Conservation (phyloP, 192 early-diverging fungal species). For the Coemansia sp. region DNA sequence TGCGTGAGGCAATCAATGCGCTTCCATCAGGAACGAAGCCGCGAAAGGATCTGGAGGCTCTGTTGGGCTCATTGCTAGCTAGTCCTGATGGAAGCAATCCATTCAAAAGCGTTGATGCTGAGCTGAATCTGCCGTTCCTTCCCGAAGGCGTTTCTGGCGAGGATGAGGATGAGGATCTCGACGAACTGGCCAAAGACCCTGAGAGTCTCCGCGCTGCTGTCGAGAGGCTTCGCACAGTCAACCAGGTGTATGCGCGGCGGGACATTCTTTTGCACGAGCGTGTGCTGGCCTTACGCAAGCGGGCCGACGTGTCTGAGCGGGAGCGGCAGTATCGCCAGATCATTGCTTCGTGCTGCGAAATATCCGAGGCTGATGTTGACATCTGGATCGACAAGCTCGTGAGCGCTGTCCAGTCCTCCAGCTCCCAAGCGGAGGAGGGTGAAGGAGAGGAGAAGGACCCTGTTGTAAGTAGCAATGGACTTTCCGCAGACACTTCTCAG, state of each 20-base stretch:
- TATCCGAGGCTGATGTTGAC: constrained; percentile 77
- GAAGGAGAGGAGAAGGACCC: not conserved
- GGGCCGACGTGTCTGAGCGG: constrained; percentile 59
- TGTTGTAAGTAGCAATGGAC: not conserved
- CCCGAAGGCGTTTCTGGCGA: constrained; percentile 12
- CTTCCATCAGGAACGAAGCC: constrained; percentile 35
- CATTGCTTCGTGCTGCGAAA: constrained; percentile 82
- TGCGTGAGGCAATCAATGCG: constrained; percentile 39
- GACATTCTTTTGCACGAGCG: constrained; percentile 60
- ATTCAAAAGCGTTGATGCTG: constrained; percentile 5
- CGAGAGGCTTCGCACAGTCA: constrained; percentile 41
- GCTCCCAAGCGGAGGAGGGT: not conserved
- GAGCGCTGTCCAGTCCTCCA: constrained; percentile 67
- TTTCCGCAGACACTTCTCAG: not conserved
- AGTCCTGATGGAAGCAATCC: constrained; percentile 2
- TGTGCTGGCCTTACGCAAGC: constrained; percentile 54
- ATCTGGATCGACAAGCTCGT: constrained; percentile 72
- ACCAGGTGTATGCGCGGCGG: constrained; percentile 48
- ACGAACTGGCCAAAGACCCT: constrained; percentile 34
- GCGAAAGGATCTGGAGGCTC: constrained; percentile 24
- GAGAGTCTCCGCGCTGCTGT: constrained; percentile 29
- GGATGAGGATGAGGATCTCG: constrained; percentile 11
- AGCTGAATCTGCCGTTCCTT: constrained; percentile 17
- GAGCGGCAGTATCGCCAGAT: constrained; percentile 82
- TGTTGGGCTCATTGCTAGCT: constrained; percentile 29